Base-by-base conservation (phyloP, 2,329 filamentous ascomycete species). In the Cladosporium austrohemisphaericum region DNA sequence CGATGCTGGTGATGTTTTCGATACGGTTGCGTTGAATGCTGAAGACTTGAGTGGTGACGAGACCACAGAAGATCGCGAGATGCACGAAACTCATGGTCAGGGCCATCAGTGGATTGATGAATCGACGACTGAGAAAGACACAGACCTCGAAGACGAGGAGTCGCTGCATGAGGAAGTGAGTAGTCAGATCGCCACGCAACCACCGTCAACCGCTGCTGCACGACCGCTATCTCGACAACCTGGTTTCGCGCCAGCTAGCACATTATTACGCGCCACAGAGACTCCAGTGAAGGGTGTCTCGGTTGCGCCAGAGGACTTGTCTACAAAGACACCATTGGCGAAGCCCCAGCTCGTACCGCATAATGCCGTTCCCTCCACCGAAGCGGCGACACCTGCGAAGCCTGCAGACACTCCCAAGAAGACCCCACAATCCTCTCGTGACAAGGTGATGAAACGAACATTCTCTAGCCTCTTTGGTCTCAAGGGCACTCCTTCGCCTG, bases 391-490 rank as follows among this genome's bases (percentile, higher is more conserved):
- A 9, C 48, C 25, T 3, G 19, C 35, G 14, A 40, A 52, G 23
- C 31, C 46, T 6, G 40, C 37, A 38, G 37, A 48, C 5, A 41
- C 45, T 6, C 36, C 46, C 5, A 55, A 46, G 18, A 41, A 46
- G 1, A 60, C 60, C 19, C 60, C 60, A 9, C 58, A 61, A 19
- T 64, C 47, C 11, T 37, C 23, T 3, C 31, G 53, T n/a, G 60
- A 65, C 10, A 43, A 54, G 3, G 54, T 63, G 35, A 63, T 64
- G 62, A 54, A 50, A 23, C 52, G 52, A 50, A 65, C 62, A 0
- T 63, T 58, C 26, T 54, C 53, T 28, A 65, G 63, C 40, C 49
- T 65, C 11, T 65, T 65, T 31, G 63, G 63, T 11, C 60, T 64
- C 35, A 53, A 44, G 28, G 53, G 51, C 7, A 60, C 60, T n/a